Percentiles rank a stretch among this genome's conserved stretches.
Evolutionary conservation across 805 yeast species (phyloP).

Genomic region (Candida wancherniae): DNA sequence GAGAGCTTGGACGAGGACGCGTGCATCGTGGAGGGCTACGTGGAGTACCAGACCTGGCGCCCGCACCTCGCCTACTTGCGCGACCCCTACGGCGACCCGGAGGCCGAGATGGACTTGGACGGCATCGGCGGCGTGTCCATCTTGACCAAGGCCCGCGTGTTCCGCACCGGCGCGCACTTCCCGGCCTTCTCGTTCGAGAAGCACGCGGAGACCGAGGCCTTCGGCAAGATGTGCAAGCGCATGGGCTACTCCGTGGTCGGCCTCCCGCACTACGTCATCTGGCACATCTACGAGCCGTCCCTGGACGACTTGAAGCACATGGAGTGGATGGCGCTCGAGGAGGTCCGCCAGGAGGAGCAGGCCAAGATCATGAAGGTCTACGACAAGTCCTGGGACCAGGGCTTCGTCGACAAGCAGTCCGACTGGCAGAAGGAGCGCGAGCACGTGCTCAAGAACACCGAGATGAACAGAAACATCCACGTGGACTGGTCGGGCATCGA

Average conservation of each 20-base stretch:
- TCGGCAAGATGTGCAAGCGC: conserved; percentile 80
- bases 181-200: conserved; percentile 95
- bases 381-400: conserved; percentile 68
- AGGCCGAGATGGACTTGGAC: conserved; percentile 87
- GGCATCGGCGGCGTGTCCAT: conserved; percentile 98
- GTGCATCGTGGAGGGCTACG: conserved; percentile 95
- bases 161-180: conserved; percentile 85
- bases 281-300: conserved; percentile 90
- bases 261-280: conserved; percentile 88
- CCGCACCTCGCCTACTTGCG: conserved; percentile 93
- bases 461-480: conserved; percentile 47
- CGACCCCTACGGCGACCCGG: conserved; percentile 93
- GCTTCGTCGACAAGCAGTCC: conserved; percentile 69
- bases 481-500: conserved; percentile 73
- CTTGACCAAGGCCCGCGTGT: conserved; percentile 79
- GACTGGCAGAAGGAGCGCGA: conserved; percentile 71
- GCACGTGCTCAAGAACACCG: conserved; percentile 72
- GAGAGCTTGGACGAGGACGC: conserved; percentile 82
- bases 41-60: conserved; percentile 97
- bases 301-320: conserved; percentile 82
- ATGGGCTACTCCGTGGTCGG: conserved; percentile 89
- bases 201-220: conserved; percentile 97
- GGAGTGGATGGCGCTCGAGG: conserved; percentile 88
- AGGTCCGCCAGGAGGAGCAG: conserved; percentile 57
- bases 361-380: conserved; percentile 60